These are phyloP conservation scores for Podila epicladia DNA, from an alignment of 192 early-diverging fungal genomes.

Conservation along the genomic window DNA sequence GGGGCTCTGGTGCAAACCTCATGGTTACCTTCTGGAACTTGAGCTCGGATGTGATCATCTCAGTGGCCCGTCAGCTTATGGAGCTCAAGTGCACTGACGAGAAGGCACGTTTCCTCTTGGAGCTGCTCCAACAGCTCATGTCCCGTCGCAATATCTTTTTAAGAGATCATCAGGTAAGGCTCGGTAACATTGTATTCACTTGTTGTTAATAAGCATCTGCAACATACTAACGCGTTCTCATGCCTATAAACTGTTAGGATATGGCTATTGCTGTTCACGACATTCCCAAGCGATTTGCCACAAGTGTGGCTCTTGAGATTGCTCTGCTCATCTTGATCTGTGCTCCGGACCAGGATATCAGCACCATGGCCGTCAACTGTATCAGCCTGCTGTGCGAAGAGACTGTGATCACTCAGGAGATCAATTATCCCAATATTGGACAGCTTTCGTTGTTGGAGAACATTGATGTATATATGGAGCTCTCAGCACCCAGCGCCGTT, in stretches of 20 bases:
- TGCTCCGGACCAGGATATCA: constrained; percentile 75
- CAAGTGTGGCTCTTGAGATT: constrained; percentile 79
- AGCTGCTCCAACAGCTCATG: constrained; percentile 73
- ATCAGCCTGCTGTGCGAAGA: constrained; percentile 79
- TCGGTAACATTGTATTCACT: neutral
- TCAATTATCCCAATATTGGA: constrained; percentile 52
- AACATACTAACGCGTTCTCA: neutral
- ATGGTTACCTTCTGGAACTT: constrained; percentile 87
- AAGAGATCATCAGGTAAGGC: constrained; percentile 53
- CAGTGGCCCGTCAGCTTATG: constrained; percentile 79
- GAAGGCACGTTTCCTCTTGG: constrained; percentile 70
- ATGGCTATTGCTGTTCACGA: constrained; percentile 63
- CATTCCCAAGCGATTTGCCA: constrained; percentile 70
- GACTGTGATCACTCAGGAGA: constrained; percentile 72
- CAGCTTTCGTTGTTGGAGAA: constrained; percentile 77
- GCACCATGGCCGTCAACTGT: constrained; percentile 66
- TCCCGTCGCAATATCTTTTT: constrained; percentile 70
- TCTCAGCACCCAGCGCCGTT: constrained; percentile 59
- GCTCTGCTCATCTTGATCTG: constrained; percentile 81
- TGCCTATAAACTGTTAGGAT: constrained; percentile 29
- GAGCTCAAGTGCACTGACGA: constrained; percentile 75
- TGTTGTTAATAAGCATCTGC: neutral
- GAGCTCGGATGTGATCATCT: constrained; percentile 69
- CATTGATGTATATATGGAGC: constrained; percentile 72
- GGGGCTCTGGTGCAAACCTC: constrained; percentile 79